A percentile compares a stretch with the other conserved stretches of the same genome.
These are phyloP conservation scores for Xerocomellus dryophilus DNA, from an alignment of 768 basidiomycete species.

Conservation along the genomic window DNA sequence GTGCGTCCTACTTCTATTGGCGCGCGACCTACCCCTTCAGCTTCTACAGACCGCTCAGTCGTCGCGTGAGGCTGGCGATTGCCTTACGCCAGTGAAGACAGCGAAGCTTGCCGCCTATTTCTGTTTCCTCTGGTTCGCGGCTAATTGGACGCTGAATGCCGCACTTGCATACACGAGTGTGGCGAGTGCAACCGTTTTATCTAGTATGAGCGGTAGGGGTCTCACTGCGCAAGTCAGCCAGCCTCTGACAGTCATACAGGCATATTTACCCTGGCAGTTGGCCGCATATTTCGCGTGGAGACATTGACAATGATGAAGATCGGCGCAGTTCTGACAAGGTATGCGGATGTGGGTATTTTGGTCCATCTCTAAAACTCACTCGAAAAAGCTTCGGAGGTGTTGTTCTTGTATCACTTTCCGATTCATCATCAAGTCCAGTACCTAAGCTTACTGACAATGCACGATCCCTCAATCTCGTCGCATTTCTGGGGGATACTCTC, in stretches of 20 bases:
- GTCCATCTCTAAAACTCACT: conserved; percentile 4
- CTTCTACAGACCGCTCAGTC: conserved; percentile 9
- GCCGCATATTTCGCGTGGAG: conserved; percentile 81
- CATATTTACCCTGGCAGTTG: conserved; percentile 88
- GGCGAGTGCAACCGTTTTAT: conserved; percentile 88
- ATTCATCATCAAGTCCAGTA: conserved; percentile 43
- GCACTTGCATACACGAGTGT: conserved; percentile 86
- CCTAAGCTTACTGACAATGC: conserved; percentile 10
- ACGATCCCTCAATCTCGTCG: conserved; percentile 23
- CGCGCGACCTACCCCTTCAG: not conserved
- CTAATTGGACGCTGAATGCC: conserved; percentile 89
- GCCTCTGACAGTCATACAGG: conserved; percentile 44
- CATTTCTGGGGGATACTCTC: conserved; percentile 68
- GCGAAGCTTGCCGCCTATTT: conserved; percentile 74
- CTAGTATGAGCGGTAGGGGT: conserved; percentile 79
- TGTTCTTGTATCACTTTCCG: conserved; percentile 83
- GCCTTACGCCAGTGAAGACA: conserved; percentile 67
- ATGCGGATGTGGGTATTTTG: conserved; percentile 9
- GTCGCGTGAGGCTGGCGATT: conserved; percentile 25
- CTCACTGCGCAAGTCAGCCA: not conserved
- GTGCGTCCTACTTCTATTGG: conserved; percentile 11
- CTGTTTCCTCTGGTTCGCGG: conserved; percentile 89
- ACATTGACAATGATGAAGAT: conserved; percentile 68
- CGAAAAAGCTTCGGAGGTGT: conserved; percentile 72
- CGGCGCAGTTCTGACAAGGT: conserved; percentile 79